Conservation (phyloP, 805 yeast genomes). For the Ogataea ramenticola region DNA sequence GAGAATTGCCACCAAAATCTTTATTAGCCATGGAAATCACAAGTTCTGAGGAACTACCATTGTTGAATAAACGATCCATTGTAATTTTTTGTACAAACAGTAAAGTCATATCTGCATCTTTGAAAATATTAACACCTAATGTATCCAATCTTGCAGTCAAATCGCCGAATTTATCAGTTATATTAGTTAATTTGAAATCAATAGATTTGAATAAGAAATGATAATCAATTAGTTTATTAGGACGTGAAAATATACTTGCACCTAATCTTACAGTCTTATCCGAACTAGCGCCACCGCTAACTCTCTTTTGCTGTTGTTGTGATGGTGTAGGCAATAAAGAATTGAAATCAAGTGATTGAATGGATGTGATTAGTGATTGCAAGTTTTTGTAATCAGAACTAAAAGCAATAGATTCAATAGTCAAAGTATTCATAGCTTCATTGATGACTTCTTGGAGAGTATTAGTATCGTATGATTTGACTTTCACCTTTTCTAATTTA, state of each 20-base stretch:
- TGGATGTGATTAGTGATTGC: slow-evolving; percentile 13
- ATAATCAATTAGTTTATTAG: neutral
- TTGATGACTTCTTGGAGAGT: slow-evolving; percentile 6
- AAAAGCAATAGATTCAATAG: slow-evolving; percentile 22
- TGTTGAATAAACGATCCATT: slow-evolving; percentile 4
- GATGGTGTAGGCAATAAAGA: no score
- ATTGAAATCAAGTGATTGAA: slow-evolving; percentile 4
- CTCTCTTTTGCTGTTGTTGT: neutral
- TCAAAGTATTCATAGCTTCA: slow-evolving; percentile 11
- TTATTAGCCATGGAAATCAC: slow-evolving; percentile 26
- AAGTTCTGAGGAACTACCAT: slow-evolving; percentile 15
- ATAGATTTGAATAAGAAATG: neutral
- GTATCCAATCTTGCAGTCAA: slow-evolving; percentile 13
- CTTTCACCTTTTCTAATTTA: slow-evolving; percentile 1
- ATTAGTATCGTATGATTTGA: slow-evolving; percentile 19
- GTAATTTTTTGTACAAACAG: slow-evolving; percentile 8
- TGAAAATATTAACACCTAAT: slow-evolving; percentile 9
- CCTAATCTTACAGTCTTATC: neutral
- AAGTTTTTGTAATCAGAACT: slow-evolving; percentile 22
- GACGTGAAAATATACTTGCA: neutral
- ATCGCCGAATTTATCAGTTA: slow-evolving; percentile 28
- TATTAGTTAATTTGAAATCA: slow-evolving; percentile 4
- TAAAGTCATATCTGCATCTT: slow-evolving; percentile 8
- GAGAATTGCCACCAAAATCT: slow-evolving; percentile 26
- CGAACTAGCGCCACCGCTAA: neutral